phyloP scores from a whole-genome alignment of 495 filamentous ascomycete species.

The Penicillium fimorum region DNA sequence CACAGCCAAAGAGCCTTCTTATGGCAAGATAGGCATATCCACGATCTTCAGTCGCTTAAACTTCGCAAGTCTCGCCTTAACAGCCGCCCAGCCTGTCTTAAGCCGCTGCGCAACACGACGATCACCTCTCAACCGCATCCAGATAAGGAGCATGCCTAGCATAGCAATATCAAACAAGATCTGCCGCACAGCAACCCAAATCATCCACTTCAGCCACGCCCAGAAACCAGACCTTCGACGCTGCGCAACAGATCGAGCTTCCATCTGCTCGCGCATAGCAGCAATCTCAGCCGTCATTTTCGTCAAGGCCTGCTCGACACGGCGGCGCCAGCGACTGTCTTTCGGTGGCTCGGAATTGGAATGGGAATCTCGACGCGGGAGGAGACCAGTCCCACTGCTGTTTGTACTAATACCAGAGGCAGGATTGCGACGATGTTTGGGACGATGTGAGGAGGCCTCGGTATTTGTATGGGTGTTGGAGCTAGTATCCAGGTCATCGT shows the following conservation, averaged over 20 bases:
- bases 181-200: conserved; percentile 71
- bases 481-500: conserved; percentile 15
- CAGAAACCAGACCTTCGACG: conserved; percentile 53
- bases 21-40: conserved; percentile 29
- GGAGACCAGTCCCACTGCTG: conserved; percentile 13
- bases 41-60: conserved; percentile 35
- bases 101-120: conserved; percentile 75
- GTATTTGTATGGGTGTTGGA: conserved; percentile 17
- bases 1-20: conserved; percentile 5
- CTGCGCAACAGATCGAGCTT: conserved; percentile 47
- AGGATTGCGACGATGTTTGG: conserved; percentile 15
- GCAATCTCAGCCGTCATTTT: conserved; percentile 91
- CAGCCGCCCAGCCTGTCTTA: conserved; percentile 58
- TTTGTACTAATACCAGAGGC: conserved; percentile 7
- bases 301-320: conserved; percentile 83
- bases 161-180: conserved; percentile 68
- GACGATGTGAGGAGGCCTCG: conserved; percentile 15
- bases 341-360: conserved; percentile 11
- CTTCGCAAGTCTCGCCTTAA: conserved; percentile 57
- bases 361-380: conserved; percentile 8
- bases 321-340: conserved; percentile 65
- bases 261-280: conserved; percentile 89
- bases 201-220: conserved; percentile 71
- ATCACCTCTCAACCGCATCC: conserved; percentile 77
- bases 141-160: conserved; percentile 68